These are phyloP conservation scores for Petunia axillaris DNA, from an alignment of 257 asterid species.

Conservation along the genomic window DNA sequence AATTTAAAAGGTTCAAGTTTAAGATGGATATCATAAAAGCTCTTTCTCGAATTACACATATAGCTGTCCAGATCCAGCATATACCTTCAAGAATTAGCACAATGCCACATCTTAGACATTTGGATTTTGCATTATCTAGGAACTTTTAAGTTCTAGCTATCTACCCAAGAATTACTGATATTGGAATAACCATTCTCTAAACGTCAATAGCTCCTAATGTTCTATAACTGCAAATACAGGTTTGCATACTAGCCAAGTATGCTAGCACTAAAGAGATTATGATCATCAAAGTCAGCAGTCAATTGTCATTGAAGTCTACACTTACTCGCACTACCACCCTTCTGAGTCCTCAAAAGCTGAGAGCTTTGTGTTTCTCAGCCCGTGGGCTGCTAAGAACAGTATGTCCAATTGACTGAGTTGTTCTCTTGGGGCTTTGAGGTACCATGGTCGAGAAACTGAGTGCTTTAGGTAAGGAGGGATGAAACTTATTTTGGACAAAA, in stretches of 20 bases:
- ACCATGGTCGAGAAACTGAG: slow-evolving; percentile 43
- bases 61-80: background rate
- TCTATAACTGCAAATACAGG: background rate
- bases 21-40: background rate
- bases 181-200: background rate
- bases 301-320: background rate
- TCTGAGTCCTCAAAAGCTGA: background rate
- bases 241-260: too few relatives aligned
- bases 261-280: background rate
- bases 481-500: slow-evolving; percentile 46
- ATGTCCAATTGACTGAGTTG: slow-evolving; percentile 15
- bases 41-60: slow-evolving; percentile 1
- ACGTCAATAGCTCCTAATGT: background rate
- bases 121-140: slow-evolving; percentile 13
- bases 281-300: slow-evolving; percentile 14
- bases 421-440: slow-evolving; percentile 42
- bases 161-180: slow-evolving; percentile 13
- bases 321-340: background rate
- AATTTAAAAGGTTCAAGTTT: slow-evolving; percentile 7
- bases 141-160: background rate
- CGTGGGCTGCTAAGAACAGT: slow-evolving; percentile 18
- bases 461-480: slow-evolving; percentile 47
- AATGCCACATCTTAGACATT: background rate
- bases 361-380: slow-evolving; percentile 21
- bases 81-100: slow-evolving; percentile 13